Evolutionary conservation across 208 protist genomes (phyloP).

Genomic region (Leishmania guyanensis): DNA sequence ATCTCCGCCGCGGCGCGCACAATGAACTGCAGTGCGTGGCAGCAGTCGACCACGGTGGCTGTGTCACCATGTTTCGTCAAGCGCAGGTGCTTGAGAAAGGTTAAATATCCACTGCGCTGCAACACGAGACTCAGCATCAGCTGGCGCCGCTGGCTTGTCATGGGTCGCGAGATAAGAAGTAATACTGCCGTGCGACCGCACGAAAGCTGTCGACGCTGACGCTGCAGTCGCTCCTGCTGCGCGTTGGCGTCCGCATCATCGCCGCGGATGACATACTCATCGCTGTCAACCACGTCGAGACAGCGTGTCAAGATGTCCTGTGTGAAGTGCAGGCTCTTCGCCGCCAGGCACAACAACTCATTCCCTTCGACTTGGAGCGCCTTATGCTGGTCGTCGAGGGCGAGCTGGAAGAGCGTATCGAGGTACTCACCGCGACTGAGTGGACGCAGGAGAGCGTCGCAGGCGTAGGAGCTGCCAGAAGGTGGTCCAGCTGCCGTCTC

Average conservation of each 20-base stretch:
- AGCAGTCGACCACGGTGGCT: slow-evolving; percentile 66
- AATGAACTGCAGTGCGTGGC: slow-evolving; percentile 69
- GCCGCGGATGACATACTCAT: slow-evolving; percentile 51
- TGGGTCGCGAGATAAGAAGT: slow-evolving; percentile 61
- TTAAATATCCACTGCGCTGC: slow-evolving; percentile 68
- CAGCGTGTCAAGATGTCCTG: slow-evolving; percentile 59
- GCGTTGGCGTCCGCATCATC: slow-evolving; percentile 29
- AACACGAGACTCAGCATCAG: slow-evolving; percentile 60
- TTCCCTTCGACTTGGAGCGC: slow-evolving; percentile 75
- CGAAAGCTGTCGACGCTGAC: slow-evolving; percentile 71
- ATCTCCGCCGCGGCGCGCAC: slow-evolving; percentile 44
- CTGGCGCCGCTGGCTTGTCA: slow-evolving; percentile 38
- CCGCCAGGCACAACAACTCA: slow-evolving; percentile 66
- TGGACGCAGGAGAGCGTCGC: slow-evolving; percentile 34
- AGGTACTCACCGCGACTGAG: slow-evolving; percentile 51
- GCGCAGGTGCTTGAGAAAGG: slow-evolving; percentile 79
- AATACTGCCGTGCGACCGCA: slow-evolving; percentile 74
- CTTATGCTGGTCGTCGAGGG: slow-evolving; percentile 53
- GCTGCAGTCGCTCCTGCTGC: slow-evolving; percentile 21
- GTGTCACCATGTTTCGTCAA: slow-evolving; percentile 57
- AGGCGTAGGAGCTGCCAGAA: neutral
- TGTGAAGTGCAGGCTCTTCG: slow-evolving; percentile 78
- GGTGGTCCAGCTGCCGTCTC: neutral
- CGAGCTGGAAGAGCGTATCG: slow-evolving; percentile 61
- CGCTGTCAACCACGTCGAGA: slow-evolving; percentile 81